Base-by-base conservation (phyloP, 1,139 yeast genomes). In the Magnusiomyces suaveolens region DNA sequence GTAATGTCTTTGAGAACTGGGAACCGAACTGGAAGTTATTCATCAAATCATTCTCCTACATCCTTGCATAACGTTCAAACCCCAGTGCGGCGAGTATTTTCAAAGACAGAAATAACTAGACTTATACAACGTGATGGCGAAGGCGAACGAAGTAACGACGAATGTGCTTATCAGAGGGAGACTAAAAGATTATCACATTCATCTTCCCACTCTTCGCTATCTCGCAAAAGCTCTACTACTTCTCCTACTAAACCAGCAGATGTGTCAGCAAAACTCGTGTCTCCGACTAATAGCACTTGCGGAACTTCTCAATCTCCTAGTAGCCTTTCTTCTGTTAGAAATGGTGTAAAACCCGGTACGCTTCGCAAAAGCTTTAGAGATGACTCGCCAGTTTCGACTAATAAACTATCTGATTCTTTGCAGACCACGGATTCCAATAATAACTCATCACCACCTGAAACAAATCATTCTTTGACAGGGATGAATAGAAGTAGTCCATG, bases 41-140 rank as follows among this genome's bases (percentile, higher is more conserved):
- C 36, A 29, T 6, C 12, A 29, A 8, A 6, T 29, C 12, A 12
- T 12, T 29, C 36, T 6, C 36, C 36, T 8, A 29, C 36, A 8
- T 29, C 6, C 12, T 29, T 12, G 6, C 36, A 29, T 29, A 36
- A 26, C 23, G 33, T 36, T 14, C 33, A 23, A n/a, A 21, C 41
- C 14, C 64, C 64, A 1, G 57, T 63, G 1, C 54, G 67, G 18
- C 64, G 63, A 50, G 58, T 64, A 6, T 54, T 64, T 10, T 57
- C 64, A 18, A 63, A 62, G 50, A 52, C 50, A 4, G 54, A 55
- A 16, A 23, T 54, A 24, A 49, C 41, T 6, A 48, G 56, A n/a
- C 48, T 53, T 24, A 18, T 49, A 14, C 47, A 43, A 23, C 47
- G 43, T 16, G 18, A n/a, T 10, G 43, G 12, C 12, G 36, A 12